Conservation (phyloP, 768 basidiomycete species). For the Dentipellis sp. region DNA sequence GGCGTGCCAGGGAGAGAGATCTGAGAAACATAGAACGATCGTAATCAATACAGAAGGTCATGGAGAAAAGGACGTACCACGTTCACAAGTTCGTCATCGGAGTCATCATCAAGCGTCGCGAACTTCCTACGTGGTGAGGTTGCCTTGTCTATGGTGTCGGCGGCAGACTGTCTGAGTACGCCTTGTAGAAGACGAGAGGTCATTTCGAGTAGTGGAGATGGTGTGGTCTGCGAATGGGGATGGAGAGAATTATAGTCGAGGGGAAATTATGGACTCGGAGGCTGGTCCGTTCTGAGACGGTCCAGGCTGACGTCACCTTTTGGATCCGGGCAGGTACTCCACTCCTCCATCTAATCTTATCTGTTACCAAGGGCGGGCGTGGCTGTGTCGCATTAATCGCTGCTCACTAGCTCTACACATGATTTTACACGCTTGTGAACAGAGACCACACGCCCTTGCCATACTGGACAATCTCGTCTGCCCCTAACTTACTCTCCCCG, state of each 20-base stretch:
- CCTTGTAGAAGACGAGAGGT: constrained; percentile 48
- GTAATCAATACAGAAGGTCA: neutral
- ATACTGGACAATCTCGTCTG: constrained; percentile 82
- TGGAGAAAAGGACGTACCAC: constrained; percentile 38
- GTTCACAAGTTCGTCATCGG: constrained; percentile 61
- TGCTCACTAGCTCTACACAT: neutral
- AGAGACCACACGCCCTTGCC: constrained; percentile 77
- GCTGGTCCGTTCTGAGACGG: neutral
- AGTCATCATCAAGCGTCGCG: constrained; percentile 39
- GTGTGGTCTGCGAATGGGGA: neutral
- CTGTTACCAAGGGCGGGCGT: neutral
- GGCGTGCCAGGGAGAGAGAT: constrained; percentile 64
- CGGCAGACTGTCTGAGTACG: constrained; percentile 49
- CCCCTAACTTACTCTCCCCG: constrained; percentile 87
- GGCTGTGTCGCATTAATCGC: neutral
- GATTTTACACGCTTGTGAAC: constrained; percentile 48
- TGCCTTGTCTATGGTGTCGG: constrained; percentile 24
- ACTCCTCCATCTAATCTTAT: neutral
- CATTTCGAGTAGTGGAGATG: constrained; percentile 1
- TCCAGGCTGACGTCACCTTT: neutral
- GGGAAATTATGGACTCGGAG: neutral
- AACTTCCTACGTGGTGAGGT: constrained; percentile 10
- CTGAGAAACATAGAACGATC: constrained; percentile 24
- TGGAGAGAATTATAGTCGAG: neutral
- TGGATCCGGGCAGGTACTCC: neutral